phyloP scores from a whole-genome alignment of 148 eudicot genomes.

The Diospyros lotus region DNA sequence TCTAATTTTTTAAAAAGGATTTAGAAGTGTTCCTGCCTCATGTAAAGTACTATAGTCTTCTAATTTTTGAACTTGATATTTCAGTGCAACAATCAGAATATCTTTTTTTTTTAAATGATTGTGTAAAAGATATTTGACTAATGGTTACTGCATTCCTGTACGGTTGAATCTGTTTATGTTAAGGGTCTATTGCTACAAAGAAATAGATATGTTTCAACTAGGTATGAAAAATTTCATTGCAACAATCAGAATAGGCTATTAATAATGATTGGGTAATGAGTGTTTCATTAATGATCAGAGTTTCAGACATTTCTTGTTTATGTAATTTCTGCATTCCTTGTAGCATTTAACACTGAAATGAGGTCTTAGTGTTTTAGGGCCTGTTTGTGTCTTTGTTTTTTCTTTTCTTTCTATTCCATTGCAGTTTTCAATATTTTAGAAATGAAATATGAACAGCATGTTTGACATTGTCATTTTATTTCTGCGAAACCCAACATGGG shows the following conservation, averaged over 20 bases:
- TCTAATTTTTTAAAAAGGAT: not conserved
- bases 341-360: not conserved
- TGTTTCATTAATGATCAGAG: not conserved
- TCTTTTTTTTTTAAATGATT: not conserved
- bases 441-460: too few relatives aligned
- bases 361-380: not conserved
- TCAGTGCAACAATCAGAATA: too few relatives aligned
- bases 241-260: not conserved
- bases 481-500: too few relatives aligned
- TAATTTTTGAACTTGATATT: too few relatives aligned
- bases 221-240: not conserved
- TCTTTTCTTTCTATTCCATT: too few relatives aligned
- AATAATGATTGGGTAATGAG: not conserved
- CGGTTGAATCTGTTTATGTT: not conserved
- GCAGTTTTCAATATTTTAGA: too few relatives aligned
- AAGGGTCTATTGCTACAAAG: not conserved
- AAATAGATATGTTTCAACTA: conserved; percentile 1
- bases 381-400: too few relatives aligned
- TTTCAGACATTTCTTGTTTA: not conserved
- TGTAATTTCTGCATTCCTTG: not conserved
- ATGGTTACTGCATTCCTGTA: too few relatives aligned
- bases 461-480: too few relatives aligned
- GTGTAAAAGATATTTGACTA: not conserved
- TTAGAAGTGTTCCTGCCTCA: not conserved
- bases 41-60: not conserved